Evolutionary conservation across 495 filamentous ascomycete species (phyloP).

Genomic region (Massariosphaeria phaeospora): DNA sequence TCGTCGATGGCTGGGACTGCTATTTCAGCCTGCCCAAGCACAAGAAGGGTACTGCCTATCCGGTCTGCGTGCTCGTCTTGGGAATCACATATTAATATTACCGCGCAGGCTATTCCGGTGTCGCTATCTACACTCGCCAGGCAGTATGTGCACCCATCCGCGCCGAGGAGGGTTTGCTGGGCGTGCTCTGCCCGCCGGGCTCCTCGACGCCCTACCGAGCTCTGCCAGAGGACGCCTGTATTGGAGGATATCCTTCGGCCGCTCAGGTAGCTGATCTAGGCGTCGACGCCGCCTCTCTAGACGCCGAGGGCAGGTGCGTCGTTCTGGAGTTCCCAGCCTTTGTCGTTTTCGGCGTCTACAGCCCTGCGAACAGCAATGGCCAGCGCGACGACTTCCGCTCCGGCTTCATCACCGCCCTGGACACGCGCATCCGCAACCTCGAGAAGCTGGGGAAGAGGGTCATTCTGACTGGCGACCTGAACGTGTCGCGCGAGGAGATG

Average conservation of each 20-base stretch:
- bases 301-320: constrained; percentile 88
- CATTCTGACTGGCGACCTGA: constrained; percentile 82
- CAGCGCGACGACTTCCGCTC: constrained; percentile 78
- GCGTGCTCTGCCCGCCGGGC: constrained; percentile 70
- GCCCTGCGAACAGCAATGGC: constrained; percentile 81
- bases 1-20: constrained; percentile 94
- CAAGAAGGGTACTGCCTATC: constrained; percentile 68
- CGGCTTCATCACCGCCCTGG: constrained; percentile 72
- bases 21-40: constrained; percentile 87
- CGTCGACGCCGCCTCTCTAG: constrained; percentile 66
- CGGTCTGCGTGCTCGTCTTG: background rate
- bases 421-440: constrained; percentile 79
- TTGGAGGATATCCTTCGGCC: constrained; percentile 81
- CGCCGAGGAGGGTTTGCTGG: constrained; percentile 90
- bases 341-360: constrained; percentile 85
- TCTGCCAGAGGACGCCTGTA: constrained; percentile 69
- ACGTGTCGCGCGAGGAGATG: constrained; percentile 70
- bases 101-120: constrained; percentile 81
- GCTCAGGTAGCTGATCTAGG: constrained; percentile 57
- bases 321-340: constrained; percentile 96
- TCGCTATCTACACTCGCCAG: constrained; percentile 92
- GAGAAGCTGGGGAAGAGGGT: constrained; percentile 74
- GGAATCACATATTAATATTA: background rate
- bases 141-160: constrained; percentile 80
- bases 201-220: constrained; percentile 69